Conservation (phyloP, 192 early-diverging fungal genomes). For the Coemansia sp. region DNA sequence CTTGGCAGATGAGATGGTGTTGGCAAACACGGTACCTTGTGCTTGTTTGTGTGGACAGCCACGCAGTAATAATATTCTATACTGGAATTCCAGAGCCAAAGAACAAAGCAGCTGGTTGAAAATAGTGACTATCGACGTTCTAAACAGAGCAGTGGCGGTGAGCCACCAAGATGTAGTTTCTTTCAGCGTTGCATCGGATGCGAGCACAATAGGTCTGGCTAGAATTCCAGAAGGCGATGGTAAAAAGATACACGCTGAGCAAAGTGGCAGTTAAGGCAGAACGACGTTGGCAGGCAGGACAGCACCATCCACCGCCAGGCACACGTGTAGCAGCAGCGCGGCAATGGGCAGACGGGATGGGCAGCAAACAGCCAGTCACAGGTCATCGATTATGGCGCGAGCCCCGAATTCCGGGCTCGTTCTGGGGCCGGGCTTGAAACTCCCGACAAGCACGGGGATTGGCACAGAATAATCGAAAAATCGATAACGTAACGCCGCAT, state of each 20-base stretch:
- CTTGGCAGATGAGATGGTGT: neutral
- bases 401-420: conserved; percentile 1
- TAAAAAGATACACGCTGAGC: neutral
- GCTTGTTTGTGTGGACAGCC: conserved; percentile 1
- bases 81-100: conserved; percentile 8
- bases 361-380: conserved; percentile 1
- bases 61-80: conserved; percentile 17
- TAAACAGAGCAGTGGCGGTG: conserved; percentile 1
- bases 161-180: conserved; percentile 2
- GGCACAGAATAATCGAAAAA: conserved; percentile 7
- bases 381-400: conserved; percentile 5
- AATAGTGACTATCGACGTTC: neutral
- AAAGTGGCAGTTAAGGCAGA: neutral
- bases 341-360: neutral
- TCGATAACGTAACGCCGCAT: conserved; percentile 10
- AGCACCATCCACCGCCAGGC: neutral
- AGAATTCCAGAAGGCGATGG: conserved; percentile 11
- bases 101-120: conserved; percentile 1
- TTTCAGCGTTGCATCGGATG: neutral
- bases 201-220: neutral
- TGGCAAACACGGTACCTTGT: neutral
- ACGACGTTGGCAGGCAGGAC: neutral
- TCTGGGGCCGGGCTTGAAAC: neutral
- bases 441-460: conserved; percentile 2
- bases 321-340: conserved; percentile 5